Base-by-base conservation (phyloP, 192 early-diverging fungal genomes). In the Mortierella hygrophila region DNA sequence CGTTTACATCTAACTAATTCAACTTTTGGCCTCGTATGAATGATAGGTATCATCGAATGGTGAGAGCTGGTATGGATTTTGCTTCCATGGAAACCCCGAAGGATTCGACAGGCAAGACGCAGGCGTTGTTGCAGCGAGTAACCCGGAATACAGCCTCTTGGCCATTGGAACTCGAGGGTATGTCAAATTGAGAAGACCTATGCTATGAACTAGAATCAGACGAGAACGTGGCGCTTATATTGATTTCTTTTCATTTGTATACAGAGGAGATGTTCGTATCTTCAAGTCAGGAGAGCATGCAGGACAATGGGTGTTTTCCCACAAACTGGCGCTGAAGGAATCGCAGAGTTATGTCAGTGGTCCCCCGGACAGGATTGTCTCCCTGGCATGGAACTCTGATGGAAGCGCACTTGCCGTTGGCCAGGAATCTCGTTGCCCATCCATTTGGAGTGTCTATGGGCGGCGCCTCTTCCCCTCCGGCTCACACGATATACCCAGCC, bases 401-500 rank as follows among this genome's bases (percentile, higher is more conserved):
- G 95, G 95, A 54, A 92, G 91, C 75, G 93, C 93, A 0, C 80
- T 97, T n/a, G 94, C 94, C 15, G 93, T 93, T 44, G 94, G 93
- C 52, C 95, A 92, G 90, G 83, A 75, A 29, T 75, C 87, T 74
- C 93, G 93, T 42, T 95, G 96, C 18, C 78, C 96, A 29, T 91
- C 93, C 1, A 82, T 97, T 8, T 97, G 96, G 96, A 97, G 95
- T 87, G 93, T 93, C 9, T 97, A 93, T 79, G 96, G 96, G 10
- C 88, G 89, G 4, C 76, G 94, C 20, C 74, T 95, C 11, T 92
- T 93, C 68, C 88, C 89, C 60, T 91, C 94, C 0, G 81, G 90
- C 26, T 87, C 88, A 4, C 93, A 94, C 74, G 92, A 93, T 70
- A 74, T 81, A 20, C 80, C 82, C 60, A 82, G 32, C 70, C 80